phyloP scores from a whole-genome alignment of 805 yeast species.

The Wickerhamomyces strasburgensis region DNA sequence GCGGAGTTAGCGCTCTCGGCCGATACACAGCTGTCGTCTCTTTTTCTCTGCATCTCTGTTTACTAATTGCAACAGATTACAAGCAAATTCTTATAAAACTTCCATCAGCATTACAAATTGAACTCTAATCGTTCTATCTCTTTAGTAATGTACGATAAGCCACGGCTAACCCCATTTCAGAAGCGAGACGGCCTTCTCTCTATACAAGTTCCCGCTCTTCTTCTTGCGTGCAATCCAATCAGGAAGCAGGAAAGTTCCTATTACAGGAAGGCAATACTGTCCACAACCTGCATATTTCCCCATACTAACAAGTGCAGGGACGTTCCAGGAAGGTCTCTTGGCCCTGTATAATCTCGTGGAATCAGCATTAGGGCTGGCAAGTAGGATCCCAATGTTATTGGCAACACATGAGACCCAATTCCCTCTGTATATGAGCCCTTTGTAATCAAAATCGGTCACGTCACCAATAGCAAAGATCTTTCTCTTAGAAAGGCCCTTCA shows the following conservation, averaged over 20 bases:
- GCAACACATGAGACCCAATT: constrained; percentile 15
- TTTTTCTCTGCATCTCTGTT: too few species aligned
- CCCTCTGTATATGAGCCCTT: constrained; percentile 16
- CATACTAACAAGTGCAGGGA: constrained; percentile 15
- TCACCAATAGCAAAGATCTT: constrained; percentile 32
- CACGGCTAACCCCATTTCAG: constrained; percentile 1
- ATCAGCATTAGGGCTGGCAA: constrained; percentile 1
- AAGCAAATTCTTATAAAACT: too few species aligned
- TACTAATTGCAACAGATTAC: too few species aligned
- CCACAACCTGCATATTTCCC: constrained; percentile 27
- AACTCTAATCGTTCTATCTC: too few species aligned
- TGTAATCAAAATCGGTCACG: constrained; percentile 22
- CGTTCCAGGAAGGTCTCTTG: not conserved
- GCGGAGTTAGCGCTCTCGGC: too few species aligned
- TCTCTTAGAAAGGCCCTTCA: constrained; percentile 13
- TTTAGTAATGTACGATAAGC: too few species aligned
- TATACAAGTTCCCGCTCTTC: constrained; percentile 5
- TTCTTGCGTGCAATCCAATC: constrained; percentile 13
- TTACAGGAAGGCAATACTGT: constrained; percentile 20
- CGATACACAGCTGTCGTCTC: too few species aligned
- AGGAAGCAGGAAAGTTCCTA: constrained; percentile 21
- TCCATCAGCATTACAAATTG: too few species aligned
- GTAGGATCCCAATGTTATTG: constrained; percentile 14
- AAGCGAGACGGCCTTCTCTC: constrained; percentile 1
- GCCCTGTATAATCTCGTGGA: constrained; percentile 1